Conservation (phyloP, 2,329 filamentous ascomycete genomes). For the Zymoseptoria tritici region DNA sequence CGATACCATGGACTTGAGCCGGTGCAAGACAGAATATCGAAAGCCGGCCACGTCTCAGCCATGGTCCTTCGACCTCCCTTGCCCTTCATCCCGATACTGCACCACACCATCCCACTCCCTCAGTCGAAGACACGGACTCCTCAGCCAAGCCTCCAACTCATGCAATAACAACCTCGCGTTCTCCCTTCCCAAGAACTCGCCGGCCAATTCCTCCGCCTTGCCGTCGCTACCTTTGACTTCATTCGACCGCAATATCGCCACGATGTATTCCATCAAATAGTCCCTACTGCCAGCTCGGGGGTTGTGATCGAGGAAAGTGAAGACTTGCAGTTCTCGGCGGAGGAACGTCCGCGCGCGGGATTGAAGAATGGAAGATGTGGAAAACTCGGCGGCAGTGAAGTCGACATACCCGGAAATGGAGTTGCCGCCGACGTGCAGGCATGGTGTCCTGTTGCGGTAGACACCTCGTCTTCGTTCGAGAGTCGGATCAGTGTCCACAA, state of each 20-base stretch:
- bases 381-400: constrained; percentile 61
- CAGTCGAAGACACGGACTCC: constrained; percentile 67
- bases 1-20: no score
- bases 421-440: constrained; percentile 76
- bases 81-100: constrained; percentile 49
- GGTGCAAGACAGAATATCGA: no score
- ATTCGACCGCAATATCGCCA: constrained; percentile 74
- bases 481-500: constrained; percentile 22
- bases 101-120: constrained; percentile 74
- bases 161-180: constrained; percentile 73
- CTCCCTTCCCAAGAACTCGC: constrained; percentile 68
- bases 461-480: constrained; percentile 60
- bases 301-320: constrained; percentile 56
- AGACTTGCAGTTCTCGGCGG: constrained; percentile 75
- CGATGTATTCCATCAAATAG: constrained; percentile 77
- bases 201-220: constrained; percentile 69
- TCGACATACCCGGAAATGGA: constrained; percentile 68
- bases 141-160: constrained; percentile 73
- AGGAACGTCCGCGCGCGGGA: constrained; percentile 75
- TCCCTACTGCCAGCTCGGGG: constrained; percentile 40
- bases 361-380: constrained; percentile 57
- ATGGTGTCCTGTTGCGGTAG: constrained; percentile 66
- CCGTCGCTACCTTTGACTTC: constrained; percentile 73
- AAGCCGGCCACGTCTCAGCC: not conserved
- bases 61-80: not conserved